A percentile compares a stretch with the other conserved stretches of the same genome.
Evolutionary conservation across 805 yeast genomes (phyloP).

Genomic region (Martiniozyma abietophila): DNA sequence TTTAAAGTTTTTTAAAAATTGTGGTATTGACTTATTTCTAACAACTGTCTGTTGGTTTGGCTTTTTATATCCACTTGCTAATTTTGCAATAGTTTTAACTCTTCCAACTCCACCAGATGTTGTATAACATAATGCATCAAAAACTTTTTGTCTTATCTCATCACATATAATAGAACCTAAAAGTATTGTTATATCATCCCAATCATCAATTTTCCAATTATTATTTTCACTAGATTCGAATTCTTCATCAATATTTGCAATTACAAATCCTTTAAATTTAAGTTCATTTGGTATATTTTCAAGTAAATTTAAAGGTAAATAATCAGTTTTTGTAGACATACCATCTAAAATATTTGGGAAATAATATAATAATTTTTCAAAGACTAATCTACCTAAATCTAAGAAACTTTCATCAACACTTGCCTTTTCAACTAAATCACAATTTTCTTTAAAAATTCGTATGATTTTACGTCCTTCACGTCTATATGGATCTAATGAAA

Average conservation of each 20-base stretch:
- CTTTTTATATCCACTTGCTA: conserved; percentile 77
- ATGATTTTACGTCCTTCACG: conserved; percentile 77
- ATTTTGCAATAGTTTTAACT: conserved; percentile 70
- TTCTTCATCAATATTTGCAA: conserved; percentile 16
- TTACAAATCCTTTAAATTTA: conserved; percentile 24
- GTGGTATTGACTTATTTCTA: conserved; percentile 34
- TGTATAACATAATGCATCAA: conserved; percentile 57
- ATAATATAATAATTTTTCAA: conserved; percentile 29
- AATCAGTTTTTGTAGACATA: conserved; percentile 11
- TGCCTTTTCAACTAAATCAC: conserved; percentile 79
- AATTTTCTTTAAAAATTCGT: conserved; percentile 48
- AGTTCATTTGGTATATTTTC: conserved; percentile 24
- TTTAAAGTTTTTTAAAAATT: conserved; percentile 52
- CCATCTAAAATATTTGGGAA: conserved; percentile 37
- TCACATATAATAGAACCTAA: conserved; percentile 55
- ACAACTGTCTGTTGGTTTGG: conserved; percentile 84
- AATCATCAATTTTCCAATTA: conserved; percentile 31
- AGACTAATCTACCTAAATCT: conserved; percentile 67
- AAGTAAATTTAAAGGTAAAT: conserved; percentile 39
- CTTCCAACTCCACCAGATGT: conserved; percentile 85
- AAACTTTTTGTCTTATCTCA: conserved; percentile 45
- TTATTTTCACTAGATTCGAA: conserved; percentile 12
- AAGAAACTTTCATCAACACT: conserved; percentile 91
- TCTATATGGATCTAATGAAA: conserved; percentile 84
- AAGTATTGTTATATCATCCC: conserved; percentile 74